Conservation (phyloP, 495 filamentous ascomycete species). For the Apiosordaria backusii region DNA sequence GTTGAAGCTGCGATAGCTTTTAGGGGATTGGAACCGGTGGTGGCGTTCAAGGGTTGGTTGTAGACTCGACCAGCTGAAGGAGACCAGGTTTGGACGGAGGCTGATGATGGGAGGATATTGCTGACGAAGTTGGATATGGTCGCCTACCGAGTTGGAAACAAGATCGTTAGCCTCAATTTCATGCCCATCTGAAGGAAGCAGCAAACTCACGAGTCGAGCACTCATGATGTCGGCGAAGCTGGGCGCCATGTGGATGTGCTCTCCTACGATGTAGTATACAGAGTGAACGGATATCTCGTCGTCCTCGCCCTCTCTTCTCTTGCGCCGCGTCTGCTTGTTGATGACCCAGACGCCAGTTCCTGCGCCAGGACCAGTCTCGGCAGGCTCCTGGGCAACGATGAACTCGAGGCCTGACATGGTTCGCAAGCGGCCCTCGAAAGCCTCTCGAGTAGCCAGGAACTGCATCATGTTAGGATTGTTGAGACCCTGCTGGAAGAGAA, state of each 20-base stretch:
- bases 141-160: constrained; percentile 29
- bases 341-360: constrained; percentile 85
- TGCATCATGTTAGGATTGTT: constrained; percentile 60
- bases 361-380: constrained; percentile 58
- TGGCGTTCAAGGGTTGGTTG: constrained; percentile 43
- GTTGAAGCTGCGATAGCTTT: constrained; percentile 44
- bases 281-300: constrained; percentile 68
- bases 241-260: constrained; percentile 88
- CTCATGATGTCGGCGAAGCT: constrained; percentile 72
- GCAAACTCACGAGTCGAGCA: constrained; percentile 62
- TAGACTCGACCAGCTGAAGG: constrained; percentile 74
- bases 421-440: constrained; percentile 71
- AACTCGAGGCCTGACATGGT: constrained; percentile 83
- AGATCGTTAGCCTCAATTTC: neutral
- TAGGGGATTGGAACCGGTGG: constrained; percentile 17
- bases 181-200: neutral
- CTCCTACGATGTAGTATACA: constrained; percentile 81
- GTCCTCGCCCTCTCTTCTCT: constrained; percentile 52
- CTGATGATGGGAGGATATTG: constrained; percentile 54
- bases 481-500: constrained; percentile 68
- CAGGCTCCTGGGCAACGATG: constrained; percentile 72
- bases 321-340: constrained; percentile 75
- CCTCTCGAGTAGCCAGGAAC: constrained; percentile 63
- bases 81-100: constrained; percentile 65
- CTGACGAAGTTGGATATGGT: constrained; percentile 65